Evolutionary conservation across 2,329 filamentous ascomycete species (phyloP), one percentile per base, ranked within the genome.

Genomic region (Lasiodiplodia theobromae): DNA sequence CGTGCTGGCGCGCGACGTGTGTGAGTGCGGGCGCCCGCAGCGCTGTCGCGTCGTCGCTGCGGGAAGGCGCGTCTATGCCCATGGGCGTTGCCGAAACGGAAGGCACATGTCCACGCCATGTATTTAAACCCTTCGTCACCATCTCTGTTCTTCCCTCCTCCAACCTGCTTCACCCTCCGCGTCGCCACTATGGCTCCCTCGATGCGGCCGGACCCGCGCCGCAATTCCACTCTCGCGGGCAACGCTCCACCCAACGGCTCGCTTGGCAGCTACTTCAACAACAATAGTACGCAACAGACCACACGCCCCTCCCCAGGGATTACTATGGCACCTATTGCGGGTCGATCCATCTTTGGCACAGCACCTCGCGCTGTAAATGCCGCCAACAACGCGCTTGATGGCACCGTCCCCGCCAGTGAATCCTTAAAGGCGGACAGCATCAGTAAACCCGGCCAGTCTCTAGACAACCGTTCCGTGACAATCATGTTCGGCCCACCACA

Each of bases 401-500:
- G n/a, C 44, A 25, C 14, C 23, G 34, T 31, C 57, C 0, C 38
- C 23, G 23, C 12, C 37, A 18, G 3, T 34, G 25, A 21, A 47
- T 8, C 44, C 7, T 16, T 47, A 47, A 21, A 47, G 18, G 8
- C 18, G n/a, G 44, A 8, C n/a, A 21, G 5, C 31, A 34, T 10
- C 31, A 34, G 7, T 34, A 34, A 34, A 34, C 6, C 40, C 40
- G 16, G 1, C 16, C 40, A 44, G 16, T 5, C 14, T n/a, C 5
- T 31, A 16, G 57, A 21, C 18, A 16, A 62, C 8, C 25, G 14
- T 23, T 31, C 57, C 25, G 31, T 62, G n/a, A 23, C 58, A 11
- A 34, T 62, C 3, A 51, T 34, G 58, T 62, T 49, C 58, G 58
- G 58, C 11, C 58, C 58, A 10, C 10, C 58, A 5, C 12, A 31